Base-by-base conservation (phyloP, 352 stramenopile genomes). In the Phytophthora multivora region DNA sequence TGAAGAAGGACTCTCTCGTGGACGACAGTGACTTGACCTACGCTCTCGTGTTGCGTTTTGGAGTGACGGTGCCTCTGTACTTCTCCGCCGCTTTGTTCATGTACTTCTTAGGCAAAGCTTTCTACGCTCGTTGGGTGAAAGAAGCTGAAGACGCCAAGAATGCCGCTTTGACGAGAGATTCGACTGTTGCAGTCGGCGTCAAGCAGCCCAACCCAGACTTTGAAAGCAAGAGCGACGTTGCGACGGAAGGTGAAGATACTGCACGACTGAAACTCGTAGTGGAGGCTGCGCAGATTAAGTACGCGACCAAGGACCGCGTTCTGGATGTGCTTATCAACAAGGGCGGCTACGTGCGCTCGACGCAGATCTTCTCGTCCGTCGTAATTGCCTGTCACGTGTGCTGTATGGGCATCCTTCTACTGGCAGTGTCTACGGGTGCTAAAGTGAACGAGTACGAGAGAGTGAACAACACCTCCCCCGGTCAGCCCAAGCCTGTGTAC, bases 271-370 rank as follows among this genome's bases (percentile, higher is more conserved):
- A 83, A 48, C 26, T 71, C 1, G 70, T 91, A 0, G 77, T 84
- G 8, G 66, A 88, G 19, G 71, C 69, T 0, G 78, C 58, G 4
- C 60, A 78, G 26, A 67, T 90, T 16, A 73, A 78, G 50, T 68
- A 86, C 0, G 75, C 77, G 42, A 80, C 78, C 2, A 75, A 78
- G 30, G 69, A 86, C 60, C 71, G 71, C 15, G 75, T 89, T 4
- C 53, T 86, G 26, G 74, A 87, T 6, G 63, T 88, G 4, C 71
- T 93, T 3, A 79, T 83, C 43, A 89, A 79, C 66, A 90, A 91
- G 38, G 83, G 81, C 31, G 83, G 83, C 15, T 93, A 93, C 62
- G 84, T 91, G 31, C 84, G 84, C n/a, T 89, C 81, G 19, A 85
- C 81, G 23, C 84, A 93, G 54, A 64, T 91, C n/a, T 91, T 91